These are phyloP conservation scores for Salix udensis DNA, from an alignment of 345 rosid genomes.

Conservation along the genomic window DNA sequence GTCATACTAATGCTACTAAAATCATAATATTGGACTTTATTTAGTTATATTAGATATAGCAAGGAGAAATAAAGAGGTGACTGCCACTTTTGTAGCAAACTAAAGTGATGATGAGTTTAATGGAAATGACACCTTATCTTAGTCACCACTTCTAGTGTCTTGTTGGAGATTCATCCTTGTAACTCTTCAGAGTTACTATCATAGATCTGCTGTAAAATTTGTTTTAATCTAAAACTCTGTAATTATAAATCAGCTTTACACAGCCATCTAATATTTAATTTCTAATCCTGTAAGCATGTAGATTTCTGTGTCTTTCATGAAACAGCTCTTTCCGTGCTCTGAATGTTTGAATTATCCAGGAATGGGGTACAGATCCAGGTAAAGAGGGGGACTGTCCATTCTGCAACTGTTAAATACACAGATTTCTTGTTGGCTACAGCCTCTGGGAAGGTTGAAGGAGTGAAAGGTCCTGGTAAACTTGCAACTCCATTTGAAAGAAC, in stretches of 20 bases:
- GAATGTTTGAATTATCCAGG: conserved; percentile 52
- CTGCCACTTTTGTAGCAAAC: not conserved
- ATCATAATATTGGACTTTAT: not conserved
- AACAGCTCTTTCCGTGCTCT: conserved; percentile 6
- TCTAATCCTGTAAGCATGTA: not conserved
- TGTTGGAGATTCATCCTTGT: not conserved
- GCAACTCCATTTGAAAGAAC: conserved; percentile 97
- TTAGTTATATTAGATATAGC: not conserved
- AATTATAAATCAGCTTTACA: not conserved
- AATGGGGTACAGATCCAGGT: conserved; percentile 63
- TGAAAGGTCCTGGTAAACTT: conserved; percentile 84
- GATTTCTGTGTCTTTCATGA: not conserved
- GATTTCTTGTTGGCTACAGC: conserved; percentile 93
- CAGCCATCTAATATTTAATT: not conserved
- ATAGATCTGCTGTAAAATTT: not conserved
- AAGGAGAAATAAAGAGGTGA: not conserved
- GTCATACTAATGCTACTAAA: not conserved
- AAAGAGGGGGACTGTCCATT: conserved; percentile 48
- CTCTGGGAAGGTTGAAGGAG: conserved; percentile 91
- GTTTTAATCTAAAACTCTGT: not conserved
- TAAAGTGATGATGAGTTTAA: not conserved
- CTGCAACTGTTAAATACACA: conserved; percentile 72
- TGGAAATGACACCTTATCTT: not conserved
- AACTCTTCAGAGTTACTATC: not conserved
- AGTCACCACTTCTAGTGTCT: not conserved